Conservation (phyloP, 2,329 filamentous ascomycete species). For the Clonostachys sp. region DNA sequence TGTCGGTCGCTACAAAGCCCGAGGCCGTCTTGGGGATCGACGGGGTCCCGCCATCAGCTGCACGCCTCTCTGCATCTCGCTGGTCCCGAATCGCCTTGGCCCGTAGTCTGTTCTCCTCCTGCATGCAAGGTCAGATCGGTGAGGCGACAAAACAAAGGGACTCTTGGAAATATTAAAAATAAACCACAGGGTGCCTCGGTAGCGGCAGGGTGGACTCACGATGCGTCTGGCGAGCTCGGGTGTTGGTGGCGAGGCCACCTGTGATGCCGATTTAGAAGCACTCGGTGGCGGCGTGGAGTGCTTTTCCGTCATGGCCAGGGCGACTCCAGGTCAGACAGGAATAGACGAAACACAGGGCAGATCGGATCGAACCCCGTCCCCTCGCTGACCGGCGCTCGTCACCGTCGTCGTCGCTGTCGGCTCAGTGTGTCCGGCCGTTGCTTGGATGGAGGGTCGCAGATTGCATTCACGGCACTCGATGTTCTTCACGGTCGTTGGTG, state of each 20-base stretch:
- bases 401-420: too few relatives aligned
- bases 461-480: too few relatives aligned
- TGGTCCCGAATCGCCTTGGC: slow-evolving; percentile 82
- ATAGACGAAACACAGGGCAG: too few relatives aligned
- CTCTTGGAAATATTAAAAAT: too few relatives aligned
- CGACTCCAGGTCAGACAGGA: too few relatives aligned
- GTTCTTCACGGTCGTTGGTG: too few relatives aligned
- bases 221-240: slow-evolving; percentile 6
- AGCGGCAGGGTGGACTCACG: slow-evolving; percentile 1
- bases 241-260: slow-evolving; percentile 3
- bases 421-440: too few relatives aligned
- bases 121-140: background rate
- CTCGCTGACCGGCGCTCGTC: too few relatives aligned
- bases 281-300: slow-evolving; percentile 4
- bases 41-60: slow-evolving; percentile 29
- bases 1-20: slow-evolving; percentile 66
- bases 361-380: too few relatives aligned
- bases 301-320: background rate
- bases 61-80: slow-evolving; percentile 57
- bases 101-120: slow-evolving; percentile 85
- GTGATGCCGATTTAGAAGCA: background rate
- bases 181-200: background rate
- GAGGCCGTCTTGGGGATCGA: slow-evolving; percentile 49
- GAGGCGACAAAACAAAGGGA: too few relatives aligned
- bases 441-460: too few relatives aligned